phyloP scores from a whole-genome alignment of 2,329 filamentous ascomycete species.

The Hirsutella minnesotensis region DNA sequence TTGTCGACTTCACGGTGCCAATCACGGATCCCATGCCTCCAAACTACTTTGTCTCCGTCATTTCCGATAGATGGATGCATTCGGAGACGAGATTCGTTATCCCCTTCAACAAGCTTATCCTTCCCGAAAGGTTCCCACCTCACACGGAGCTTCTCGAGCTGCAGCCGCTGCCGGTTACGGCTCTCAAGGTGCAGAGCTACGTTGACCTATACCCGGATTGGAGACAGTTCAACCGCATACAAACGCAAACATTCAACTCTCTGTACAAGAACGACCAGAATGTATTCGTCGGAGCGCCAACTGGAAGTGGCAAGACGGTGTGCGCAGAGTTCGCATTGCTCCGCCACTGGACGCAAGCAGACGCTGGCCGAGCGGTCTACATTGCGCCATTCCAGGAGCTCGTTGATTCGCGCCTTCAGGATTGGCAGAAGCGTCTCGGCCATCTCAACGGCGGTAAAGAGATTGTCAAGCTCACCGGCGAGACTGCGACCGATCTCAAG shows the following conservation, averaged over 20 bases:
- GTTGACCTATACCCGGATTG: conserved; percentile 71
- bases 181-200: conserved; percentile 77
- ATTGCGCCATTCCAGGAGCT: conserved; percentile 91
- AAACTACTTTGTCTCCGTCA: conserved; percentile 92
- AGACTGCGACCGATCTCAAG: conserved; percentile 83
- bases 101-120: conserved; percentile 86
- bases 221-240: conserved; percentile 90
- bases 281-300: conserved; percentile 84
- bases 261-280: conserved; percentile 86
- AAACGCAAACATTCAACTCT: conserved; percentile 94
- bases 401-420: conserved; percentile 66
- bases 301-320: conserved; percentile 91
- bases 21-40: conserved; percentile 97
- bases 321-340: conserved; percentile 91
- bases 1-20: conserved; percentile 91
- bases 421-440: conserved; percentile 73
- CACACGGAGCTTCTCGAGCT: conserved; percentile 88
- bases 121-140: conserved; percentile 90
- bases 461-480: conserved; percentile 86
- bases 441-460: conserved; percentile 71
- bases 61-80: conserved; percentile 98
- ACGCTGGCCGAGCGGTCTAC: conserved; percentile 70
- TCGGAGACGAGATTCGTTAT: conserved; percentile 88
- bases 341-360: conserved; percentile 60
- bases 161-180: conserved; percentile 79